phyloP scores from a whole-genome alignment of 768 basidiomycete genomes.

The Roridomyces roridus region DNA sequence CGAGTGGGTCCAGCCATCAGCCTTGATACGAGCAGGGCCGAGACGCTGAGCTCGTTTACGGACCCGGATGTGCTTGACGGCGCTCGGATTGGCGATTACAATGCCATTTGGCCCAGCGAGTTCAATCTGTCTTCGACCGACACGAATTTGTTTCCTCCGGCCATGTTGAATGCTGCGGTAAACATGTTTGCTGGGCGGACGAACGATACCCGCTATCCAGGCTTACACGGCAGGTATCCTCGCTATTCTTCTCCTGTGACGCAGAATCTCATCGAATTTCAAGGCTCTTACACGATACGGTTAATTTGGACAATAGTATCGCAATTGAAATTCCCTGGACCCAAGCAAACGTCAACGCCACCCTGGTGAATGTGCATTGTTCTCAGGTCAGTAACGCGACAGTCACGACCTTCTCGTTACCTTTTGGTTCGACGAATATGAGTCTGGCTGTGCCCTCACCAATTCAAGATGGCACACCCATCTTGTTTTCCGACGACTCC shows the following conservation, averaged over 20 bases:
- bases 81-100: conserved; percentile 1
- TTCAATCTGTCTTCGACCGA: not conserved
- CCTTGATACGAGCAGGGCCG: too few species aligned
- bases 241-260: too few species aligned
- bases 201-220: conserved; percentile 15
- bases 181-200: conserved; percentile 11
- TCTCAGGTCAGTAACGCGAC: conserved; percentile 12
- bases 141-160: not conserved
- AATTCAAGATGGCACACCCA: not conserved
- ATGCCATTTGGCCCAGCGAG: not conserved
- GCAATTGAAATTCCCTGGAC: not conserved
- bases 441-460: conserved; percentile 9
- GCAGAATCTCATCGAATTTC: too few species aligned
- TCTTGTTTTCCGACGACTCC: not conserved
- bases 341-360: conserved; percentile 5
- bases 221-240: conserved; percentile 18
- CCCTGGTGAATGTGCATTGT: conserved; percentile 12
- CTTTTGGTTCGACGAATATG: conserved; percentile 7
- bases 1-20: too few species aligned
- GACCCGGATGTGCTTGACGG: not conserved
- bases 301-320: not conserved
- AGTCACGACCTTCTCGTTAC: conserved; percentile 10
- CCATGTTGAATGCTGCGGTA: conserved; percentile 1
- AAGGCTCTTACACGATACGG: conserved; percentile 15
- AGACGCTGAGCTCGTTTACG: too few species aligned